These are phyloP conservation scores for Ilyonectria robusta DNA, from an alignment of 2,329 filamentous ascomycete genomes.

Conservation along the genomic window DNA sequence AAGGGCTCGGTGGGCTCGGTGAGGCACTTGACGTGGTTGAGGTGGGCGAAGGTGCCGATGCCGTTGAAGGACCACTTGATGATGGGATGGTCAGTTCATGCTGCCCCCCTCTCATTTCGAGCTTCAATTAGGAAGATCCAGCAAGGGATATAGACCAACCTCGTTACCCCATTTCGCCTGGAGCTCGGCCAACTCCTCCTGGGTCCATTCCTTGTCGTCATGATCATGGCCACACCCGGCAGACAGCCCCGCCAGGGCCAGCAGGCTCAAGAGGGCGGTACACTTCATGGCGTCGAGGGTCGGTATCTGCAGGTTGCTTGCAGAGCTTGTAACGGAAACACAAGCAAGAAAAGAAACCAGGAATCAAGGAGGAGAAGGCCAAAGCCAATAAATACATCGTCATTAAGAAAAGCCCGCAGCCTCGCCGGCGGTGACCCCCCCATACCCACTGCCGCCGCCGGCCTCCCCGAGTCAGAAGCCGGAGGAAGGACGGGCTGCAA, in stretches of 20 bases:
- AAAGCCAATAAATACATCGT: slow-evolving; percentile 8
- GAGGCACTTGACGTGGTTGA: slow-evolving; percentile 78
- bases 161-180: slow-evolving; percentile 71
- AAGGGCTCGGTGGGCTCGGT: slow-evolving; percentile 74
- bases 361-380: not conserved
- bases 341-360: not conserved
- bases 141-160: slow-evolving; percentile 53
- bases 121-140: not conserved
- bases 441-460: slow-evolving; percentile 11
- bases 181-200: slow-evolving; percentile 66
- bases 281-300: slow-evolving; percentile 43
- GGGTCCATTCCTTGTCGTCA: slow-evolving; percentile 61
- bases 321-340: not conserved
- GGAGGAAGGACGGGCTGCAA: not conserved
- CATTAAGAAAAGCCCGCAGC: slow-evolving; percentile 15
- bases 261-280: slow-evolving; percentile 42
- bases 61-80: slow-evolving; percentile 71
- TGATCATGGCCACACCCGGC: slow-evolving; percentile 49
- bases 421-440: slow-evolving; percentile 12
- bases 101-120: slow-evolving; percentile 11
- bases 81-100: slow-evolving; percentile 25
- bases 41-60: slow-evolving; percentile 82
- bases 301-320: not conserved
- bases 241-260: slow-evolving; percentile 47
- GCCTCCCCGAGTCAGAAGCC: slow-evolving; percentile 14